Percentiles rank a stretch among this genome's conserved stretches.
phyloP scores from a whole-genome alignment of 225 moss, liverwort and hornwort species.

The Climacium dendroides region DNA sequence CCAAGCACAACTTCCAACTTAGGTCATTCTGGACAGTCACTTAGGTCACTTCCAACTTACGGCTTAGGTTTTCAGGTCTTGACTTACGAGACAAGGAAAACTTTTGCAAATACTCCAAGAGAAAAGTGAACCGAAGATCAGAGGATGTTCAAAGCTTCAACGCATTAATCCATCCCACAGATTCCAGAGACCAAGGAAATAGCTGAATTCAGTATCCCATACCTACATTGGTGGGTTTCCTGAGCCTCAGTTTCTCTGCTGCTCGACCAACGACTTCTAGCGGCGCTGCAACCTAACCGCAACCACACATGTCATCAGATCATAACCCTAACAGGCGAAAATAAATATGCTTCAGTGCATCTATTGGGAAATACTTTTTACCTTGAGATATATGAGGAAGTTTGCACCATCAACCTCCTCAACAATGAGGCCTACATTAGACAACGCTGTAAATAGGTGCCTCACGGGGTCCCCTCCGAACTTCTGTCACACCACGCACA shows the following conservation, averaged over 20 bases:
- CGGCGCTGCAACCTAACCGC: constrained; percentile 57
- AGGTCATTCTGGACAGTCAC: too few relatives aligned
- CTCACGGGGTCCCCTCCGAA: constrained; percentile 19
- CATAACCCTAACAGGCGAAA: not conserved
- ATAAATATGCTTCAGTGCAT: not conserved
- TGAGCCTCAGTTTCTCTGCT: constrained; percentile 60
- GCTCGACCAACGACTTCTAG: constrained; percentile 60
- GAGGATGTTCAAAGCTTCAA: not conserved
- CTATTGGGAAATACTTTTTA: not conserved
- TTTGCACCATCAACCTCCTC: constrained; percentile 30
- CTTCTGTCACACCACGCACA: constrained; percentile 7
- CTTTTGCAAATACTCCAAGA: not conserved
- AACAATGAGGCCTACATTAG: constrained; percentile 24
- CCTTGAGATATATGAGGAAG: constrained; percentile 22
- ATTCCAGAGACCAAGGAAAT: not conserved
- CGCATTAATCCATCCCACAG: not conserved
- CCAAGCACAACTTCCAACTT: not conserved
- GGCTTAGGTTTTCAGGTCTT: not conserved
- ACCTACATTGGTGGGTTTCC: constrained; percentile 84
- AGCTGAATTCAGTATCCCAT: not conserved
- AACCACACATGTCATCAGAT: not conserved
- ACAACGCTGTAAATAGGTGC: constrained; percentile 19
- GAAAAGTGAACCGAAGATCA: not conserved
- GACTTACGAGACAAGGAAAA: not conserved
- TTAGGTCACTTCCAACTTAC: not conserved